Base-by-base conservation (phyloP, 2,329 filamentous ascomycete genomes). In the Aspergillus oerlinghausenensis region DNA sequence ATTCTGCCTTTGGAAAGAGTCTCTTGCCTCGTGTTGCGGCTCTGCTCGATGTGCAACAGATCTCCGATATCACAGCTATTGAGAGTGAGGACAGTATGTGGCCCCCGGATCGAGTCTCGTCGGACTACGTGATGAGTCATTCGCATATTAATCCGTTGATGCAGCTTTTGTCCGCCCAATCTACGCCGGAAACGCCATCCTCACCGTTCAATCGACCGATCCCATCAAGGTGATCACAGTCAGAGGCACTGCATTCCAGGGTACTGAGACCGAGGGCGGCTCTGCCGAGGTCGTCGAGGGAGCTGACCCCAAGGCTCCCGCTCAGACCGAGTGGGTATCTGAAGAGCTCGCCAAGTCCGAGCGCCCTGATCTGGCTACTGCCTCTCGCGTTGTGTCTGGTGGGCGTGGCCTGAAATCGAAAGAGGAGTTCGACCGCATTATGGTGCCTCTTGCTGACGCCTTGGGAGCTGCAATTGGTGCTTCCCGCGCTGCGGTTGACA, bases 1-100 rank as follows among this genome's bases (percentile, higher is more conserved):
- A 97, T 79, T 94, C 92, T 25, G 92, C 94, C 1, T 99, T 99
- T 76, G 94, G 94, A 69, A 99, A 99, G 84, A 95, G 88, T 75
- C 75, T 99, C 49, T 81, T 99, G 77, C 94, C 94, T 42, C 87
- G 94, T 60, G 89, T 97, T 17, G 91, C 94, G 21, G 94, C 94
- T 21, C 80, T 99, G 55, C 82, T 99, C 57, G 94, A 99, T 73
- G 86, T 88, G 38, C 92, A 97, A 77, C 92, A 96, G 72, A 86
- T 99, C 60, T 96, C 92, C 48, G 94, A 99, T 73, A 89, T 97
- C 64, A 97, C 87, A 19, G 82, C 77, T 1, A 88, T 99, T 70
- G 86, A 97, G 75, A 85, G 85, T 75, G 92, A 96, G 74, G 92
- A 93, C 74, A 97, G 82, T 85, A 72, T 62, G 82, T 75, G 50